Evolutionary conservation across 2,329 filamentous ascomycete genomes (phyloP), one percentile per base, ranked within the genome.

Genomic region (Lasiodiplodia hormozganensis): DNA sequence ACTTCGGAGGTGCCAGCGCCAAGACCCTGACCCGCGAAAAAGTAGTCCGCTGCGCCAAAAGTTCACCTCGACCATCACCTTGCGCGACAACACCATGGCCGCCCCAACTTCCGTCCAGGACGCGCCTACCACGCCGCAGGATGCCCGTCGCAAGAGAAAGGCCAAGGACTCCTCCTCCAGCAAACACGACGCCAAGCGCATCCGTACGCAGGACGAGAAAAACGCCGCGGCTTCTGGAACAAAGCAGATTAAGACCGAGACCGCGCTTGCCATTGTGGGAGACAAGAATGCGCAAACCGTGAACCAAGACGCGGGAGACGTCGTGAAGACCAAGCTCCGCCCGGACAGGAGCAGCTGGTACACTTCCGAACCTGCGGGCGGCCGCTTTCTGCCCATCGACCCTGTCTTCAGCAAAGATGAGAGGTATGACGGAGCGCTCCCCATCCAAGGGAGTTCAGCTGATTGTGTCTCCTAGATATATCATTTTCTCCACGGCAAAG

Each of bases 401-500:
- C 86, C 88, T 6, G 74, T 88, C 10, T 86, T 89, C 74, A 85
- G 87, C 2, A 71, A 72, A n/a, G 86, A 90, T 75, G 86, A 87
- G 72, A 83, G 85, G 81, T 86, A 77, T 25, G 34, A 6, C 5
- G 67, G 70, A 70, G 40, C 31, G 25, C 7, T 23, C 25, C n/a
- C 18, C 21, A 2, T 18, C 4, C 11, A 47, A 3, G 23, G 23
- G 38, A 34, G 28, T 28, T 12, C 5, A 52, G 65, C 57, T 68
- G 52, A 62, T 75, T 81, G 65, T 82, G 74, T 74, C 69, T 36
- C 53, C 47, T 25, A 93, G 92, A 76, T 86, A 90, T 79, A 78
- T 97, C 49, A 89, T 97, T 68, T 79, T 97, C 68, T 88, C 90
- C 38, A 92, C 93, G 74, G 87, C 89, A 70, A 90, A 88, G 34